A percentile compares a stretch with the other conserved stretches of the same genome.
These are phyloP conservation scores for Schizothecium vesticola DNA, from an alignment of 495 filamentous ascomycete genomes.

Conservation along the genomic window DNA sequence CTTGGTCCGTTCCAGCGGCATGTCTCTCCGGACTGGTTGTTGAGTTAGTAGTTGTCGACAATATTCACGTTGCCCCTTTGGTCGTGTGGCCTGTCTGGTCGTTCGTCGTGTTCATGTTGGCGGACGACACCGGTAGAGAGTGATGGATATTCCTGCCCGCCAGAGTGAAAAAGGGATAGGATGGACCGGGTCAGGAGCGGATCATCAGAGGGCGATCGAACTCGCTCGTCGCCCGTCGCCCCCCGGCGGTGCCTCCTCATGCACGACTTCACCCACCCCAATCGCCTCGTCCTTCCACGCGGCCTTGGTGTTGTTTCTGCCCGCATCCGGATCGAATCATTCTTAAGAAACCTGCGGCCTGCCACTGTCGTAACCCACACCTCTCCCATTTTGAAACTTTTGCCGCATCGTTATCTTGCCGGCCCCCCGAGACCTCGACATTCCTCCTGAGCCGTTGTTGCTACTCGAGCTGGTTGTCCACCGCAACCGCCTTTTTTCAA, in stretches of 20 bases:
- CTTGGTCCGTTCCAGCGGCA: neutral
- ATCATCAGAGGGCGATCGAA: neutral
- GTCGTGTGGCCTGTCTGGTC: too few species aligned
- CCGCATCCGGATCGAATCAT: slow-evolving; percentile 28
- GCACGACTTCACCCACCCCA: slow-evolving; percentile 12
- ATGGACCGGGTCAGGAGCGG: neutral
- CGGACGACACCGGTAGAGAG: too few species aligned
- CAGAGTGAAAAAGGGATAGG: neutral
- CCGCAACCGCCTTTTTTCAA: neutral
- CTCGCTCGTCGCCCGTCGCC: neutral
- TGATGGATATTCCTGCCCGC: neutral
- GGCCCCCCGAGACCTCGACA: neutral
- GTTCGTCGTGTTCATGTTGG: too few species aligned
- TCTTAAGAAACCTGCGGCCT: slow-evolving; percentile 20
- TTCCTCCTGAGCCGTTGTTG: neutral
- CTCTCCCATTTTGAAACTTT: slow-evolving; percentile 18
- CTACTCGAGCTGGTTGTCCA: neutral
- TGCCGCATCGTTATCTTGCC: neutral
- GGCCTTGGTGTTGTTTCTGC: slow-evolving; percentile 10
- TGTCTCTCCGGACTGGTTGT: neutral
- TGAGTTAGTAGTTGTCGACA: neutral
- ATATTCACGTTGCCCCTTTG: neutral
- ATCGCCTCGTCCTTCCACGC: slow-evolving; percentile 13
- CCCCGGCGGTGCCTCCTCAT: slow-evolving; percentile 3
- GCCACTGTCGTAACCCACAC: slow-evolving; percentile 10